phyloP scores from a whole-genome alignment of 768 basidiomycete species.

The Lactarius hatsudake region DNA sequence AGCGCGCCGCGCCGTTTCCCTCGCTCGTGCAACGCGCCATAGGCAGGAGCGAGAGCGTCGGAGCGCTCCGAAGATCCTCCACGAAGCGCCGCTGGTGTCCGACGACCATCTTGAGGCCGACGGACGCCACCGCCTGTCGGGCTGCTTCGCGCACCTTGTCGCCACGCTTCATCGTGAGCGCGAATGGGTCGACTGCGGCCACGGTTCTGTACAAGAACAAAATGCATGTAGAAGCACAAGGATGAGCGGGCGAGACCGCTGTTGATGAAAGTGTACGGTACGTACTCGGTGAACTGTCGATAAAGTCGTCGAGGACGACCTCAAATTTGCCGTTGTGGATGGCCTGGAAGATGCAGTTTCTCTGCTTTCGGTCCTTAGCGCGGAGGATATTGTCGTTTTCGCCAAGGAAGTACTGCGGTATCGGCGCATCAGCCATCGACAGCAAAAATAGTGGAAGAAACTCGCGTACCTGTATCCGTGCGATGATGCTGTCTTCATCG shows the following conservation, averaged over 20 bases:
- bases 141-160: conserved; percentile 65
- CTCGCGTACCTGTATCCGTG: conserved; percentile 27
- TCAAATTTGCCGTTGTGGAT: conserved; percentile 53
- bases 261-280: conserved; percentile 10
- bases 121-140: conserved; percentile 23
- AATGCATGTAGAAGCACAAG: not conserved
- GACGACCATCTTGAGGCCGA: conserved; percentile 47
- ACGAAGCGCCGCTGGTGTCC: conserved; percentile 70
- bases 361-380: conserved; percentile 45
- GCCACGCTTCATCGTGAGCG: conserved; percentile 52
- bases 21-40: conserved; percentile 68
- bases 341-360: conserved; percentile 56
- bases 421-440: not conserved
- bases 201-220: conserved; percentile 36
- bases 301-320: conserved; percentile 31
- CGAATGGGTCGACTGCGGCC: conserved; percentile 48
- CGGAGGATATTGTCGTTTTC: conserved; percentile 50
- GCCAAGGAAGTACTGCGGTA: conserved; percentile 41
- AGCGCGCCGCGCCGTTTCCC: conserved; percentile 64
- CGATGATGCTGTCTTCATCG: conserved; percentile 38
- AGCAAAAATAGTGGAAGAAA: conserved; percentile 11
- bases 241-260: not conserved
- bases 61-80: conserved; percentile 46
- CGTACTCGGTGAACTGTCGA: conserved; percentile 51
- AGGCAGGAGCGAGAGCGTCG: conserved; percentile 69